Evolutionary conservation across 2,329 filamentous ascomycete species (phyloP).

Genomic region (Verticillium tricorpus): DNA sequence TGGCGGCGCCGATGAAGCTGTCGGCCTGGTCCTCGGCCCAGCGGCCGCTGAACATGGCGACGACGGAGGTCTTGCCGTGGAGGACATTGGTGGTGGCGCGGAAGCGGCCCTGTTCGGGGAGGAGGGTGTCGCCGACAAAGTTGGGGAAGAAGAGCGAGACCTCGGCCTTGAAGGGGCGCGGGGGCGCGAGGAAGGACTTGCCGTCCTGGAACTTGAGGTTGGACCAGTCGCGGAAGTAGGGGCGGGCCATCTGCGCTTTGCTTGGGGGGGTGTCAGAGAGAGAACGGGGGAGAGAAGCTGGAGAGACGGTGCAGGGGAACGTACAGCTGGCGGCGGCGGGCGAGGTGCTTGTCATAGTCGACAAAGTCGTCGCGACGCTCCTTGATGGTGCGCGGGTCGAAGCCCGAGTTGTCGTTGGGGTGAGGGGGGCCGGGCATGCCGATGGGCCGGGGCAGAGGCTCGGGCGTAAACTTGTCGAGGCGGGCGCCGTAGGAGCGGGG

Average conservation of each 20-base stretch:
- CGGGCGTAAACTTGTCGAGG: conserved; percentile 51
- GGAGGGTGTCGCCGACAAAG: conserved; percentile 73
- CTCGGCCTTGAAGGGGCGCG: conserved; percentile 77
- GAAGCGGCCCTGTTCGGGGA: conserved; percentile 39
- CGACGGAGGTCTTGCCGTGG: conserved; percentile 68
- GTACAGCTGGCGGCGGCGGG: conserved; percentile 71
- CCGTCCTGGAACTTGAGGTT: conserved; percentile 80
- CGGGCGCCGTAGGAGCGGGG: conserved; percentile 57
- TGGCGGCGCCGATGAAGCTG: conserved; percentile 61
- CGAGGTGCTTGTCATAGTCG: conserved; percentile 79
- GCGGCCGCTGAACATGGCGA: conserved; percentile 73
- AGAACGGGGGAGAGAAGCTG: not conserved
- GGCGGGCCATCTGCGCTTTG: conserved; percentile 71
- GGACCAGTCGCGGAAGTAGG: conserved; percentile 94
- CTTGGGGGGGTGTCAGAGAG: conserved; percentile 40
- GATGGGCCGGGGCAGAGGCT: conserved; percentile 67
- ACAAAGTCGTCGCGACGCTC: conserved; percentile 77
- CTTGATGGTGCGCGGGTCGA: conserved; percentile 61
- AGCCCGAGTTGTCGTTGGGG: conserved; percentile 75
- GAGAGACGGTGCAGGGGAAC: conserved; percentile 12
- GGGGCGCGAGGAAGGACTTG: conserved; percentile 86
- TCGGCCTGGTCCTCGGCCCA: conserved; percentile 83
- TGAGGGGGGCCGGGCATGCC: conserved; percentile 71
- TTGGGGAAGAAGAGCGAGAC: conserved; percentile 92
- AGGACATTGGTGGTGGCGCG: conserved; percentile 73